A percentile compares a stretch with the other conserved stretches of the same genome.
Evolutionary conservation across 805 yeast genomes (phyloP).

Genomic region (Nematodospora valgi): DNA sequence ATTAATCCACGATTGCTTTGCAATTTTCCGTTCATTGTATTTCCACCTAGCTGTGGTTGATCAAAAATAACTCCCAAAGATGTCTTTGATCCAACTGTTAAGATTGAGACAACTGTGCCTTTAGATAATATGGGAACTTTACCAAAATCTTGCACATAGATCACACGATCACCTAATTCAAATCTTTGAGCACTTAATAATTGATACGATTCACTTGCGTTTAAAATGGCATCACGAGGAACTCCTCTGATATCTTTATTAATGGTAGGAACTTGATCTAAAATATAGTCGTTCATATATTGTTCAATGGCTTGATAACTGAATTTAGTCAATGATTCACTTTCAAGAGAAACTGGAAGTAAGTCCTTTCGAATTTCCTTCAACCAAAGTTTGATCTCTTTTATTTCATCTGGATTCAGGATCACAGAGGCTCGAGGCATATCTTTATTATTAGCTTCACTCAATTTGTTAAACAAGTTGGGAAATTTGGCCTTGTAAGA

Average conservation of each 20-base stretch:
- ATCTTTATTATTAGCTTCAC: conserved; percentile 16
- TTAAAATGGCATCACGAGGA: conserved; percentile 78
- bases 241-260: conserved; percentile 69
- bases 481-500: conserved; percentile 65
- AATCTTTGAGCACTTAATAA: conserved; percentile 73
- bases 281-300: conserved; percentile 41
- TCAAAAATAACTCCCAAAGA: conserved; percentile 83
- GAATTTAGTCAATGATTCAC: conserved; percentile 70
- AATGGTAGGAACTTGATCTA: conserved; percentile 42
- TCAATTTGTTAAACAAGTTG: conserved; percentile 46
- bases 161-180: conserved; percentile 84
- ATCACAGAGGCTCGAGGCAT: conserved; percentile 39
- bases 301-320: conserved; percentile 68
- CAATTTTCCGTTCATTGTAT: conserved; percentile 73
- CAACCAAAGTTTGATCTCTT: conserved; percentile 44
- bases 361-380: conserved; percentile 47
- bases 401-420: conserved; percentile 41
- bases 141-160: conserved; percentile 81
- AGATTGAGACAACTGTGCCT: conserved; percentile 81
- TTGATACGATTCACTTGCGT: conserved; percentile 70
- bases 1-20: conserved; percentile 77
- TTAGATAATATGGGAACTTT: conserved; percentile 82
- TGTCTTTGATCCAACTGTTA: conserved; percentile 55
- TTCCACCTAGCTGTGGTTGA: conserved; percentile 76
- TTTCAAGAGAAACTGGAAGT: conserved; percentile 65